These are phyloP conservation scores for Combretum micranthum DNA, from an alignment of 345 rosid species.

Conservation along the genomic window DNA sequence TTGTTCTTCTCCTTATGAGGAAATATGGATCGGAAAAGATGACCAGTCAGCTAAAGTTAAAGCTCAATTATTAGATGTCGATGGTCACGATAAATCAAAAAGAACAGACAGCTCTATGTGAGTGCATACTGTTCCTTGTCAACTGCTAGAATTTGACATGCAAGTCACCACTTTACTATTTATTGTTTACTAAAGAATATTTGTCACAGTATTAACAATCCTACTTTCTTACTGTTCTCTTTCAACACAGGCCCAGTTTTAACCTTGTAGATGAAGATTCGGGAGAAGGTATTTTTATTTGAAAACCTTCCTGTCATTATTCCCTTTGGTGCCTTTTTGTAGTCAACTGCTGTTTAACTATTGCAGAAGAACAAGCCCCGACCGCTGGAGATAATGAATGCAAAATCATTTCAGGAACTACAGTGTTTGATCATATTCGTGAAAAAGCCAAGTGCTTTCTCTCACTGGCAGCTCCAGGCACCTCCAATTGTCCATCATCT, in stretches of 20 bases:
- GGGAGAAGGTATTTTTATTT: slow-evolving; percentile 43
- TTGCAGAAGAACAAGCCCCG: slow-evolving; percentile 31
- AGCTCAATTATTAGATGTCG: slow-evolving; percentile 14
- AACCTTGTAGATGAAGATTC: slow-evolving; percentile 77
- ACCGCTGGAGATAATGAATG: slow-evolving; percentile 38
- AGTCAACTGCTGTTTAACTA: slow-evolving; percentile 5
- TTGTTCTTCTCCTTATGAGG: slow-evolving; percentile 31
- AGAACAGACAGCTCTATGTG: slow-evolving; percentile 26
- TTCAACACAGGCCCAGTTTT: slow-evolving; percentile 80
- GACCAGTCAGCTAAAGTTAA: slow-evolving; percentile 24
- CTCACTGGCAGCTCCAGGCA: slow-evolving; percentile 30
- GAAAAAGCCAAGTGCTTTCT: slow-evolving; percentile 76
- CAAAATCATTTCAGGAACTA: slow-evolving; percentile 42
- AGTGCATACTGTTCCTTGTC: slow-evolving; percentile 18
- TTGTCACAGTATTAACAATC: no score
- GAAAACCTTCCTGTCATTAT: background rate
- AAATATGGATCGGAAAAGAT: slow-evolving; percentile 29
- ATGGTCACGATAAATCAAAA: slow-evolving; percentile 17
- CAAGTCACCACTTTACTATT: background rate
- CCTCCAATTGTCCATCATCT: slow-evolving; percentile 24
- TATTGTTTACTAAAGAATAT: background rate
- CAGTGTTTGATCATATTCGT: slow-evolving; percentile 76
- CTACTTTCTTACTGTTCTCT: slow-evolving; percentile 1
- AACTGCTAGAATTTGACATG: background rate
- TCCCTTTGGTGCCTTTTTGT: background rate